Conservation (phyloP, 1,284 basidiomycete genomes). For the Leccinum pachyderme region DNA sequence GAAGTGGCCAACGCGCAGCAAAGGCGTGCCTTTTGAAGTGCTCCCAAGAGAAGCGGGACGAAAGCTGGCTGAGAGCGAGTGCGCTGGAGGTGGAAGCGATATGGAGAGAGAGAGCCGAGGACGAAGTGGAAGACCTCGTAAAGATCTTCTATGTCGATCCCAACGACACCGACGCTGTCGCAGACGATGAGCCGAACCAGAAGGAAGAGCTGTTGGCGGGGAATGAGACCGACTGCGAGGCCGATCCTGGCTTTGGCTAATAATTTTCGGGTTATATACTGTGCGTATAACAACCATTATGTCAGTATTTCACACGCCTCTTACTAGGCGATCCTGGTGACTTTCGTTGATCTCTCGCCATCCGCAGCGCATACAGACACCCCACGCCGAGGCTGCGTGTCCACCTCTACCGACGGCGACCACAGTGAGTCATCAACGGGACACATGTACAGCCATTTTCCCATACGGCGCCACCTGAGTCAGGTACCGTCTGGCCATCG, state of each 20-base stretch:
- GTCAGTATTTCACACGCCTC: constrained; percentile 28
- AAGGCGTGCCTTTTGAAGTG: constrained; percentile 83
- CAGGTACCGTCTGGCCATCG: constrained; percentile 30
- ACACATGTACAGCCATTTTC: constrained; percentile 6
- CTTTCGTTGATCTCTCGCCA: not conserved
- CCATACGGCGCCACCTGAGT: constrained; percentile 10
- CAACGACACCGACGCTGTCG: constrained; percentile 45
- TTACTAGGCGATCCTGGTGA: constrained; percentile 3
- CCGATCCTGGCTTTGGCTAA: constrained; percentile 37
- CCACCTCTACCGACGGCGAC: constrained; percentile 6
- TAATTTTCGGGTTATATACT: constrained; percentile 33
- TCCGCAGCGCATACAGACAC: too few relatives aligned
- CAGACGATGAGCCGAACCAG: constrained; percentile 37
- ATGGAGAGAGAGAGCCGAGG: constrained; percentile 11
- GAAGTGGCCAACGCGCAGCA: constrained; percentile 78
- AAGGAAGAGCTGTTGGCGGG: constrained; percentile 37
- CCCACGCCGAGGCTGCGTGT: constrained; percentile 16
- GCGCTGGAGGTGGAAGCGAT: constrained; percentile 11
- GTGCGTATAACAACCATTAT: constrained; percentile 20
- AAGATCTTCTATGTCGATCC: constrained; percentile 35
- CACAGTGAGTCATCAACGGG: not conserved
- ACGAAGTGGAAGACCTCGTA: constrained; percentile 23
- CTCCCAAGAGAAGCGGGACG: constrained; percentile 31
- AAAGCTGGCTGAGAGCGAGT: constrained; percentile 34
- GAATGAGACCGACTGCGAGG: constrained; percentile 40